These are phyloP conservation scores for Aristolochia fimbriata DNA, from an alignment of 164 flowering plant genomes.

Conservation along the genomic window DNA sequence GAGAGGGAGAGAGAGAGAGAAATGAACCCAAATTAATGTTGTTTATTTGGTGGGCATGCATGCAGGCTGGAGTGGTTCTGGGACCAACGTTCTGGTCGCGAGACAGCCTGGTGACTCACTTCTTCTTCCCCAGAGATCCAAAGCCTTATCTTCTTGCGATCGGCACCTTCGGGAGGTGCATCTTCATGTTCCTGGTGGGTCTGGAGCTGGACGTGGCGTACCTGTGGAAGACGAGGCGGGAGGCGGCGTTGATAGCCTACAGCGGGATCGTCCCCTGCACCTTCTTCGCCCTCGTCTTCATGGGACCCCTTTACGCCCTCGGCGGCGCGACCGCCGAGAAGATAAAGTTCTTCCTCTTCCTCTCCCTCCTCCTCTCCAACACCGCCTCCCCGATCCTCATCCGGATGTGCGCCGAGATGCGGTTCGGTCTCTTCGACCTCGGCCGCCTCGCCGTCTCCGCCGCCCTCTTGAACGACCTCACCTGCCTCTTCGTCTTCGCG, in stretches of 20 bases:
- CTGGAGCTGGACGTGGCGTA: neutral
- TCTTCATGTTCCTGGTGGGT: slow-evolving; percentile 1
- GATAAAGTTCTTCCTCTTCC: neutral
- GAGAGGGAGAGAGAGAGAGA: too few species aligned
- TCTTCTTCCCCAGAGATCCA: too few species aligned
- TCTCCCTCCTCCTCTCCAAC: neutral
- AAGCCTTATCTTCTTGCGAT: too few species aligned
- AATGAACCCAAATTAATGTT: too few species aligned
- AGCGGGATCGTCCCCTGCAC: neutral
- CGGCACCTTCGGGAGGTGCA: too few species aligned
- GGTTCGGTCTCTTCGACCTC: neutral
- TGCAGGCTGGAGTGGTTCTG: too few species aligned
- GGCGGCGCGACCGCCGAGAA: neutral
- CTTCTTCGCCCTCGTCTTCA: neutral
- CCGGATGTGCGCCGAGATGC: neutral
- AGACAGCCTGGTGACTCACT: too few species aligned
- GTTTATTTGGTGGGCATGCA: too few species aligned
- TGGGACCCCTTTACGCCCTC: too few species aligned
- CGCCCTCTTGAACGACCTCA: neutral
- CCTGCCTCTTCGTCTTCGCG: neutral
- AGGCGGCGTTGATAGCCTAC: neutral
- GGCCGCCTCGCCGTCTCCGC: neutral
- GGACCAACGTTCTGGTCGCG: too few species aligned
- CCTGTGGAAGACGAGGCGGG: neutral
- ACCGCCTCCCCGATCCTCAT: slow-evolving; percentile 1